phyloP scores from a whole-genome alignment of 2,329 filamentous ascomycete genomes.

The Metarhizium anisopliae region DNA sequence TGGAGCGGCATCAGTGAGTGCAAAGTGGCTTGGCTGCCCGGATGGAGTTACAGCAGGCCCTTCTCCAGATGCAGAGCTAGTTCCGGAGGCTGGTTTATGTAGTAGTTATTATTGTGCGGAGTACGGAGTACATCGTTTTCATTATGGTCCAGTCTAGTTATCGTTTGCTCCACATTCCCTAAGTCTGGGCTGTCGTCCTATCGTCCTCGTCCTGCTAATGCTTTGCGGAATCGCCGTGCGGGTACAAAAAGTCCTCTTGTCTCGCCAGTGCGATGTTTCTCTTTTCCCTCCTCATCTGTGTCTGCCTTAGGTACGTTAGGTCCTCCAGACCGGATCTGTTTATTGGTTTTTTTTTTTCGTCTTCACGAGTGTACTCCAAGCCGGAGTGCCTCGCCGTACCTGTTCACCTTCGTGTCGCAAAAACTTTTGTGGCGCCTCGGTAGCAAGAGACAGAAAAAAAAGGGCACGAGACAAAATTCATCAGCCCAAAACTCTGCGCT shows the following conservation, averaged over 20 bases:
- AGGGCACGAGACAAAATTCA: neutral
- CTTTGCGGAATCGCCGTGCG: slow-evolving; percentile 1
- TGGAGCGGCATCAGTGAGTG: neutral
- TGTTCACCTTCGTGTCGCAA: neutral
- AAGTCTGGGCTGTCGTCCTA: neutral
- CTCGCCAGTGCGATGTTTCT: neutral
- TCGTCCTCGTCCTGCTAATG: neutral
- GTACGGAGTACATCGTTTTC: neutral
- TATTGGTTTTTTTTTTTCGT: neutral
- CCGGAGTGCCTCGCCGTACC: slow-evolving; percentile 2
- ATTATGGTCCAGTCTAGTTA: neutral
- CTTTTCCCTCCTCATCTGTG: neutral
- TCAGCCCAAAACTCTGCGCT: neutral
- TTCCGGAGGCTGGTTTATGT: no score
- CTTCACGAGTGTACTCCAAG: slow-evolving; percentile 1
- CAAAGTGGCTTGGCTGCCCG: neutral
- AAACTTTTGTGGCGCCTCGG: neutral
- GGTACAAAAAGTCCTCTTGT: slow-evolving; percentile 6
- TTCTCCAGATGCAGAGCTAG: neutral
- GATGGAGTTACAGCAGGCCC: neutral
- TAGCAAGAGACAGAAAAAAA: slow-evolving; percentile 1
- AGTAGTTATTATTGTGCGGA: no score
- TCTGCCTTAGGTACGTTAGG: slow-evolving; percentile 2
- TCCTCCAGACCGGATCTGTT: slow-evolving; percentile 4
- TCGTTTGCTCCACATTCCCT: slow-evolving; percentile 1